Conservation (phyloP, 2,329 filamentous ascomycete species). For the Plectosphaerella sp. region DNA sequence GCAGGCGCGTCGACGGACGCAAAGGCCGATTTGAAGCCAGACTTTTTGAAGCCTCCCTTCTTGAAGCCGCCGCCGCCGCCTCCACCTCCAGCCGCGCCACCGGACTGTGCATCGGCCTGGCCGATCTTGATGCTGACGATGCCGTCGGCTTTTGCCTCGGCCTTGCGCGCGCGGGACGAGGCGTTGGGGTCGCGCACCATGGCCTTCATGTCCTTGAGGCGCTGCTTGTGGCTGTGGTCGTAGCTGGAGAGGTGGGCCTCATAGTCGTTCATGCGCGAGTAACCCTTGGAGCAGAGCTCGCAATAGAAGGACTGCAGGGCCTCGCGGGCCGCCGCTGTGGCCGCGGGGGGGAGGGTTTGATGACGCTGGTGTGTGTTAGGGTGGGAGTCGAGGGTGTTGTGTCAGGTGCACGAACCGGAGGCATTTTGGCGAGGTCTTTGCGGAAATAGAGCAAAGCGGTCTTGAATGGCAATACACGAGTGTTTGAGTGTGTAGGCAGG, state of each 20-base stretch:
- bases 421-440: not conserved
- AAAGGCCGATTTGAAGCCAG: slow-evolving; percentile 77
- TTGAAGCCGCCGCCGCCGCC: slow-evolving; percentile 49
- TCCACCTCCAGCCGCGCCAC: slow-evolving; percentile 5
- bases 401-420: not conserved
- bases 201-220: slow-evolving; percentile 82
- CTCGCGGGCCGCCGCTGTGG: slow-evolving; percentile 64
- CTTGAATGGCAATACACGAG: too few relatives aligned
- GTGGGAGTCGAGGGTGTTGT: not conserved
- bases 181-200: slow-evolving; percentile 70
- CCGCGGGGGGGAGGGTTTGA: slow-evolving; percentile 53
- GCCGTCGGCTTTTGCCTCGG: slow-evolving; percentile 66
- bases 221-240: slow-evolving; percentile 92
- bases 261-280: slow-evolving; percentile 92
- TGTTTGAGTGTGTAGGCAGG: too few relatives aligned
- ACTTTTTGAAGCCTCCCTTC: slow-evolving; percentile 74
- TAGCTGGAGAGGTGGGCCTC: slow-evolving; percentile 92
- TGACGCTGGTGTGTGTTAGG: slow-evolving; percentile 35
- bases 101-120: not conserved
- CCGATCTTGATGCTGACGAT: slow-evolving; percentile 63
- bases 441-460: too few relatives aligned
- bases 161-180: slow-evolving; percentile 60
- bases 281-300: slow-evolving; percentile 87
- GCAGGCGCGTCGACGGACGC: slow-evolving; percentile 41
- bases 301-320: slow-evolving; percentile 80